Evolutionary conservation across 805 yeast genomes (phyloP).

Genomic region (Wickerhamiella siamensis): DNA sequence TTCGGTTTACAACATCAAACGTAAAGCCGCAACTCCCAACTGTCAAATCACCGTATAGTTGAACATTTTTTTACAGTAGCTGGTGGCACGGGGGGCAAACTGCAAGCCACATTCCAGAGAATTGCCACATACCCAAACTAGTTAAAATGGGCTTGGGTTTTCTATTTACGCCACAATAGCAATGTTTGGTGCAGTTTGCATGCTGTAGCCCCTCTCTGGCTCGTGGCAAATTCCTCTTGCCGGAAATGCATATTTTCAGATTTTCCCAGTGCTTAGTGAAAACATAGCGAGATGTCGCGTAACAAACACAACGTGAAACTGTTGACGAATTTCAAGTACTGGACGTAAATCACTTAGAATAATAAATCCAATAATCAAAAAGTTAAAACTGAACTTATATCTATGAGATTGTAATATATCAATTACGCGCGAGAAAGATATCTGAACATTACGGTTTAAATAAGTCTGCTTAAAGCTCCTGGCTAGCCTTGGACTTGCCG

Average conservation of each 20-base stretch:
- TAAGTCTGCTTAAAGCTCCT: constrained; percentile 20
- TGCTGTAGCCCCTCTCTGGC: no score
- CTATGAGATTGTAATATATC: no score
- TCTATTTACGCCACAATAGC: not conserved
- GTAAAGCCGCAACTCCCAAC: not conserved
- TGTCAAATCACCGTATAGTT: constrained; percentile 5
- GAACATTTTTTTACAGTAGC: constrained; percentile 2
- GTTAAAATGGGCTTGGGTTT: not conserved
- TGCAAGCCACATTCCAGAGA: not conserved
- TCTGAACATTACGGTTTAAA: constrained; percentile 3
- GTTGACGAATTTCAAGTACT: no score
- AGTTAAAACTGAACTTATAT: no score
- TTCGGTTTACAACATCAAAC: not conserved
- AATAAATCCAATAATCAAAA: no score
- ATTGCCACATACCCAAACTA: not conserved
- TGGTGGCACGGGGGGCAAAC: not conserved
- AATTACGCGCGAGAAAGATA: not conserved
- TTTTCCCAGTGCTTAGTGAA: no score
- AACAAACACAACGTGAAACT: no score
- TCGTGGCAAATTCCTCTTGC: no score
- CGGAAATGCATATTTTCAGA: no score
- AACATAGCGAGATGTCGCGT: no score
- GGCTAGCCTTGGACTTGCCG: constrained; percentile 27
- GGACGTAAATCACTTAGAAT: no score
- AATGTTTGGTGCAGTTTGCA: no score